A percentile compares a stretch with the other conserved stretches of the same genome.
phyloP scores from a whole-genome alignment of 1,284 basidiomycete species.

The Austroboletus novae-zelandiae region DNA sequence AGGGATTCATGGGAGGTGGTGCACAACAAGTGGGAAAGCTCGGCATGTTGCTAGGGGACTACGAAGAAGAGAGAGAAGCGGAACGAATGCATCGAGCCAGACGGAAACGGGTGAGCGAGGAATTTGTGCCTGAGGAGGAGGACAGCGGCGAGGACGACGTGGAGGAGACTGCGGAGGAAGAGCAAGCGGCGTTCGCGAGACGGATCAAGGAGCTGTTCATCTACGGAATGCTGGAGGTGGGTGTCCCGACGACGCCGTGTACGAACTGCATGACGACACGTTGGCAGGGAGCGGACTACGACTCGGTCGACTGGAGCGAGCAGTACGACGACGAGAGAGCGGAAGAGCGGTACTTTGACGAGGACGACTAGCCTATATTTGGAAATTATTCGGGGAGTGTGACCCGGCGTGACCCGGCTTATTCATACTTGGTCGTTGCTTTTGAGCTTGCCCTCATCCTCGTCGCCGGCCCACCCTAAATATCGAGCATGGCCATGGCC shows the following conservation, averaged over 20 bases:
- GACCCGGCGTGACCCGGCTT: conserved; percentile 17
- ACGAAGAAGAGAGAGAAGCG: conserved; percentile 72
- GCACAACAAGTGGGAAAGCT: conserved; percentile 67
- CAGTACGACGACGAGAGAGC: conserved; percentile 65
- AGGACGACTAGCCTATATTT: conserved; percentile 48
- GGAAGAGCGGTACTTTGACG: conserved; percentile 76
- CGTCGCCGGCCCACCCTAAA: conserved; percentile 37
- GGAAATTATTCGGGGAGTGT: background rate
- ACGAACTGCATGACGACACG: background rate
- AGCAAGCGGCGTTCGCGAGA: conserved; percentile 52
- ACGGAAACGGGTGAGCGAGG: conserved; percentile 39
- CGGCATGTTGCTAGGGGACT: conserved; percentile 59
- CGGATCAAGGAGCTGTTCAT: conserved; percentile 67
- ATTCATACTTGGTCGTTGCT: conserved; percentile 12
- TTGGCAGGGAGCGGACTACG: conserved; percentile 64
- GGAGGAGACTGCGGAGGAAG: conserved; percentile 44
- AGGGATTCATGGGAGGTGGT: conserved; percentile 56
- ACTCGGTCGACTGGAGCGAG: conserved; percentile 74
- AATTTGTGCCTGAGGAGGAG: conserved; percentile 63
- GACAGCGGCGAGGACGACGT: conserved; percentile 47
- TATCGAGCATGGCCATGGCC: conserved; percentile 24
- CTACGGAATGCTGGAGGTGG: conserved; percentile 70
- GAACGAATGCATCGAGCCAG: conserved; percentile 54
- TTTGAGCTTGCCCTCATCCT: conserved; percentile 40
- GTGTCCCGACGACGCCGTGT: conserved; percentile 17